A percentile compares a stretch with the other conserved stretches of the same genome.
These are phyloP conservation scores for Cyberlindnera galapagoensis DNA, from an alignment of 805 yeast genomes.

Conservation along the genomic window DNA sequence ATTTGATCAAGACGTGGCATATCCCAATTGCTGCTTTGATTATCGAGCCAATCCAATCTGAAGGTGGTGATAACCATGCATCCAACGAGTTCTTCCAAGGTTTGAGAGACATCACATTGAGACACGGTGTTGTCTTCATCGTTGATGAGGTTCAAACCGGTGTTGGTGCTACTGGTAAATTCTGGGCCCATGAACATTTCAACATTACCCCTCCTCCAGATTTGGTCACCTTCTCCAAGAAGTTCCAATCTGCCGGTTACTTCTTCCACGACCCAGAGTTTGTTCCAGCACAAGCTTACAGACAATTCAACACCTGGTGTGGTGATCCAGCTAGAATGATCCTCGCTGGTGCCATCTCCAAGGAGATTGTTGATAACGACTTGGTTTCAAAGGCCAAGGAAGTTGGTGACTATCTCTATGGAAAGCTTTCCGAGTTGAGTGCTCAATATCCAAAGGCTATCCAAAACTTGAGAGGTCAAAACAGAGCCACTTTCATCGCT, in stretches of 20 bases:
- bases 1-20: slow-evolving; percentile 58
- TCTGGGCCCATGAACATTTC: slow-evolving; percentile 90
- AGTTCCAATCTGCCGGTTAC: slow-evolving; percentile 86
- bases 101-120: slow-evolving; percentile 65
- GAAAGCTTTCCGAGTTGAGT: slow-evolving; percentile 46
- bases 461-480: slow-evolving; percentile 64
- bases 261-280: slow-evolving; percentile 70
- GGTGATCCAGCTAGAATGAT: slow-evolving; percentile 83
- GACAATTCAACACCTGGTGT: slow-evolving; percentile 93
- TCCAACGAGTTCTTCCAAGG: slow-evolving; percentile 75
- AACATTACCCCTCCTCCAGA: slow-evolving; percentile 71
- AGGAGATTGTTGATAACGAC: slow-evolving; percentile 56
- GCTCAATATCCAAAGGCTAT: slow-evolving; percentile 46
- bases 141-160: slow-evolving; percentile 90
- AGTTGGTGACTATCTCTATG: slow-evolving; percentile 64
- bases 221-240: slow-evolving; percentile 80
- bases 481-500: slow-evolving; percentile 76
- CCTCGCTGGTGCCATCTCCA: slow-evolving; percentile 66
- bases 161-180: slow-evolving; percentile 77
- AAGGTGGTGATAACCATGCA: slow-evolving; percentile 90
- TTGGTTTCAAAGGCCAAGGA: slow-evolving; percentile 47
- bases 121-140: slow-evolving; percentile 64
- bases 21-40: slow-evolving; percentile 82
- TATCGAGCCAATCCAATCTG: slow-evolving; percentile 88
- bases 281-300: slow-evolving; percentile 70